Conservation (phyloP, 352 stramenopile species). For the Globisporangium mamillatum region DNA sequence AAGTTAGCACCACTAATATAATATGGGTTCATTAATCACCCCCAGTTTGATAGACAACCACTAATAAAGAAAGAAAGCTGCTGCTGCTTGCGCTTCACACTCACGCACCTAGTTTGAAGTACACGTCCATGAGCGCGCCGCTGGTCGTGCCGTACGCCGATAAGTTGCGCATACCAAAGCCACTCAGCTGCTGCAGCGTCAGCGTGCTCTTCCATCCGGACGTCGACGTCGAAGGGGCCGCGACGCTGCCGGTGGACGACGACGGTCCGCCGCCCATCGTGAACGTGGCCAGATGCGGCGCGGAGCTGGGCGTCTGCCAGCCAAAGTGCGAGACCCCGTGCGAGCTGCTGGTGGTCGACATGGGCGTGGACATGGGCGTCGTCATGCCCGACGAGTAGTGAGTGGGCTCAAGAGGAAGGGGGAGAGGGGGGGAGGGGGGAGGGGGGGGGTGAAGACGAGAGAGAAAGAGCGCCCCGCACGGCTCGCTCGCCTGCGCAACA, state of each 20-base stretch:
- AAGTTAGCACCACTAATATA: not conserved
- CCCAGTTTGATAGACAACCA: not conserved
- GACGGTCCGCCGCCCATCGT: not conserved
- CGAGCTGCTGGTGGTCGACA: conserved; percentile 12
- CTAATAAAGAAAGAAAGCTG: not conserved
- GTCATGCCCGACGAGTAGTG: not conserved
- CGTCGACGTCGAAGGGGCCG: conserved; percentile 12
- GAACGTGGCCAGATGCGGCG: conserved; percentile 12
- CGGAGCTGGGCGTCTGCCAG: conserved; percentile 18
- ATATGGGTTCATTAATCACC: not conserved
- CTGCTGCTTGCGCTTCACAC: too few relatives aligned
- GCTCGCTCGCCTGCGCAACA: not conserved
- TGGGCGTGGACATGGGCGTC: conserved; percentile 10
- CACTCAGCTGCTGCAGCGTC: conserved; percentile 71
- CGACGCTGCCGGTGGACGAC: conserved; percentile 14
- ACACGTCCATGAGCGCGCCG: conserved; percentile 61
- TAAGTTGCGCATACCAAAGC: conserved; percentile 79
- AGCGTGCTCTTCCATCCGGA: conserved; percentile 31
- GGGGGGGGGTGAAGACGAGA: not conserved
- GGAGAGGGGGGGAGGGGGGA: not conserved
- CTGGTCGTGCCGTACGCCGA: conserved; percentile 41
- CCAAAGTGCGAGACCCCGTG: conserved; percentile 7
- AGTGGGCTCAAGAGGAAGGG: not conserved
- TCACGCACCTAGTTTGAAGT: conserved; percentile 69
- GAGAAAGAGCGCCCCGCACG: not conserved